phyloP scores from a whole-genome alignment of 768 basidiomycete genomes.

The Paxillus involutus region DNA sequence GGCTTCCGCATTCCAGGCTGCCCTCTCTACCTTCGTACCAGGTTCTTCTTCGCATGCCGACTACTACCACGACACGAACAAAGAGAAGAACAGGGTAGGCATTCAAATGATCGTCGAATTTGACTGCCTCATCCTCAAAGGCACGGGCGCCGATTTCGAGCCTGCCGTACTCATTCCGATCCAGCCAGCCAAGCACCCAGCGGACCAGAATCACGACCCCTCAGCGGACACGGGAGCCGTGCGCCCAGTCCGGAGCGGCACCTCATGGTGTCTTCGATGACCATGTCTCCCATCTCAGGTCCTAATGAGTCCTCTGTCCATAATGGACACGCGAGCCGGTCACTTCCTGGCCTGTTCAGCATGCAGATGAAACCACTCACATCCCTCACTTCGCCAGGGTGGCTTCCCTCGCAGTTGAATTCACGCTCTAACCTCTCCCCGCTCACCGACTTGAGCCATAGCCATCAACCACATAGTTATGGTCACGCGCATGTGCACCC shows the following conservation, averaged over 20 bases:
- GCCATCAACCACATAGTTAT: conserved; percentile 3
- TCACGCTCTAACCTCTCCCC: conserved; percentile 32
- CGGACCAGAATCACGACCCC: conserved; percentile 22
- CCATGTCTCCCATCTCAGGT: conserved; percentile 11
- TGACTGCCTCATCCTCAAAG: no score
- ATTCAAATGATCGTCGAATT: no score
- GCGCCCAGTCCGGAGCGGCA: conserved; percentile 52
- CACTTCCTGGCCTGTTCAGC: conserved; percentile 50
- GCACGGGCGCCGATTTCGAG: no score
- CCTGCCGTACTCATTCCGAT: conserved; percentile 10
- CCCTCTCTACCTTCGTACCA: no score
- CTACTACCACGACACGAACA: no score
- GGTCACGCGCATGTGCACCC: background rate
- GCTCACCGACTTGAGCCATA: conserved; percentile 1
- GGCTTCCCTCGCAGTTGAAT: conserved; percentile 39
- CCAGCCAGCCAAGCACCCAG: conserved; percentile 27
- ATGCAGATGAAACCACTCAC: conserved; percentile 66
- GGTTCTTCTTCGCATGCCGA: no score
- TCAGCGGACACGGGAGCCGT: conserved; percentile 42
- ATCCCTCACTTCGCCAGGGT: conserved; percentile 40
- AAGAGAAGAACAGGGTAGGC: no score
- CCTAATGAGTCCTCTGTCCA: conserved; percentile 54
- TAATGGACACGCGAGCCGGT: conserved; percentile 48
- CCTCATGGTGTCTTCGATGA: conserved; percentile 3
- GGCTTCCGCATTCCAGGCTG: no score